phyloP scores from a whole-genome alignment of 2,329 filamentous ascomycete species.

The Alternaria atra region DNA sequence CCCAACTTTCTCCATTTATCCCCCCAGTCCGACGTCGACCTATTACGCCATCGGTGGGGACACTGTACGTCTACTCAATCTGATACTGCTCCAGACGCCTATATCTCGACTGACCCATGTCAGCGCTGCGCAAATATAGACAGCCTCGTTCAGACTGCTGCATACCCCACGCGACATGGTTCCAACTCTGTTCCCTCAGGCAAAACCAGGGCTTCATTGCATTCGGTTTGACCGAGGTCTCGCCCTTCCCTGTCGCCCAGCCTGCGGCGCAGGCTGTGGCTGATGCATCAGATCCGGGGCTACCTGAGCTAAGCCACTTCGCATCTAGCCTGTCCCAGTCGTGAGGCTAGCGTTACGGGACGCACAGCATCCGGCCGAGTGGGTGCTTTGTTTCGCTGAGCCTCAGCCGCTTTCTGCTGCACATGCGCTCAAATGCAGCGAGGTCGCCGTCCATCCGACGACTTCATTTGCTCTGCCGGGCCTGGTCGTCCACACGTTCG shows the following conservation, averaged over 20 bases:
- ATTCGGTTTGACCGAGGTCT: conserved; percentile 21
- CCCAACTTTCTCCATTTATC: conserved; percentile 18
- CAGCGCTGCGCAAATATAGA: conserved; percentile 4
- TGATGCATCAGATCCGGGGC: conserved; percentile 26
- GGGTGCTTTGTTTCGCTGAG: conserved; percentile 25
- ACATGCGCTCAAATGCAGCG: conserved; percentile 29
- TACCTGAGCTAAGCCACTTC: not conserved
- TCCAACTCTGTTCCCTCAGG: not conserved
- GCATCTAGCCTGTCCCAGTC: conserved; percentile 14
- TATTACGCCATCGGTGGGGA: conserved; percentile 21
- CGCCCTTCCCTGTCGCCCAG: conserved; percentile 18
- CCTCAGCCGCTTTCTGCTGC: conserved; percentile 23
- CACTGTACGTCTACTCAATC: conserved; percentile 22
- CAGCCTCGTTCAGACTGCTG: conserved; percentile 4
- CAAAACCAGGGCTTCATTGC: not conserved
- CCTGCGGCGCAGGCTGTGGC: conserved; percentile 27
- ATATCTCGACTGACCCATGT: conserved; percentile 3
- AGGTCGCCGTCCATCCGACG: conserved; percentile 35
- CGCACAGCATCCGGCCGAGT: conserved; percentile 25
- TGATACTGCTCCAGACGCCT: conserved; percentile 22
- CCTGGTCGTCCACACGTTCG: conserved; percentile 16
- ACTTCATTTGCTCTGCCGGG: conserved; percentile 16
- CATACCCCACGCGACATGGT: conserved; percentile 8
- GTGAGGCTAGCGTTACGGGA: conserved; percentile 29
- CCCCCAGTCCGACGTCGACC: conserved; percentile 4